Evolutionary conservation across 768 basidiomycete genomes (phyloP).

Genomic region (Hemileccinum rubropunctum): DNA sequence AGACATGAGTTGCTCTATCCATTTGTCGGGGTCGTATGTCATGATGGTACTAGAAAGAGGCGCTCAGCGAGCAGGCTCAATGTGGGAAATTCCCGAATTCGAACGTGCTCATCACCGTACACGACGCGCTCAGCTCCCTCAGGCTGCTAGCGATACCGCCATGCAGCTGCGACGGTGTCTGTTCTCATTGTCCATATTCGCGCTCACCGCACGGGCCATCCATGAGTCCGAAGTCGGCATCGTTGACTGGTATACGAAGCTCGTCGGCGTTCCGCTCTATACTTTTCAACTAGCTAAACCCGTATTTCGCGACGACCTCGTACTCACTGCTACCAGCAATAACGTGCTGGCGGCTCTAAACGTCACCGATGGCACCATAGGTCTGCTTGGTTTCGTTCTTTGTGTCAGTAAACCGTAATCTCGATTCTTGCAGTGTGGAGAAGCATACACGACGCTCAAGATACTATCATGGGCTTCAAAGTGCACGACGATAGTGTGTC

Average conservation of each 20-base stretch:
- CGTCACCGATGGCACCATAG: slow-evolving; percentile 63
- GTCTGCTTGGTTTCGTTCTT: slow-evolving; percentile 37
- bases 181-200: slow-evolving; percentile 14
- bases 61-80: not conserved
- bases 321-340: slow-evolving; percentile 64
- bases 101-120: too few relatives aligned
- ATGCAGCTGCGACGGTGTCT: slow-evolving; percentile 21
- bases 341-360: slow-evolving; percentile 80
- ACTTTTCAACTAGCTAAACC: slow-evolving; percentile 10
- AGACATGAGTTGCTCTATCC: slow-evolving; percentile 84
- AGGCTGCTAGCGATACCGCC: too few relatives aligned
- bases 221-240: slow-evolving; percentile 76
- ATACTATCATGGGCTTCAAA: slow-evolving; percentile 65
- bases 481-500: slow-evolving; percentile 54
- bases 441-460: slow-evolving; percentile 67
- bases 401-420: slow-evolving; percentile 1
- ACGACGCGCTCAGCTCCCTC: too few relatives aligned
- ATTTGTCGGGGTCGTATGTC: slow-evolving; percentile 62
- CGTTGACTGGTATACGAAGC: slow-evolving; percentile 84
- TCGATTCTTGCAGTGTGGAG: slow-evolving; percentile 63
- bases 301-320: slow-evolving; percentile 53
- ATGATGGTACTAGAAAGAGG: slow-evolving; percentile 17
- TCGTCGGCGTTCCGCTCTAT: slow-evolving; percentile 69
- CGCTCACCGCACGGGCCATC: slow-evolving; percentile 42
- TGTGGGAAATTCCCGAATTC: slow-evolving; percentile 23